Evolutionary conservation across 2,329 filamentous ascomycete species (phyloP).

Genomic region (Cryphonectria radicalis): DNA sequence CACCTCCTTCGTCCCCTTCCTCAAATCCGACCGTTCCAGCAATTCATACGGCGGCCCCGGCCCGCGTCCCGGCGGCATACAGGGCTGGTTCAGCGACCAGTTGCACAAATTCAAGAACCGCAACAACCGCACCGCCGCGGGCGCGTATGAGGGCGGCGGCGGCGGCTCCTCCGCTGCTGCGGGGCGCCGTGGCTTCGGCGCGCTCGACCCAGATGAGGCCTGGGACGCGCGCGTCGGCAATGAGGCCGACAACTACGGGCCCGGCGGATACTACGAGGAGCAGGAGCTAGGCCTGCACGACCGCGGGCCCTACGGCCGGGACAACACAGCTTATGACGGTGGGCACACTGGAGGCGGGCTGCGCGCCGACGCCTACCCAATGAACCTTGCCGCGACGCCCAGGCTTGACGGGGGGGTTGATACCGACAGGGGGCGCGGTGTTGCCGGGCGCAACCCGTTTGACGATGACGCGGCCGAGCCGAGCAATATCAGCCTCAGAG

Average conservation of each 20-base stretch:
- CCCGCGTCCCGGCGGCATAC: slow-evolving; percentile 64
- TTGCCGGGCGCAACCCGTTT: slow-evolving; percentile 65
- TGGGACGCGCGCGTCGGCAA: slow-evolving; percentile 82
- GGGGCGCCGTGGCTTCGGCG: slow-evolving; percentile 63
- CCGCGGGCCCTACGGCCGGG: slow-evolving; percentile 45
- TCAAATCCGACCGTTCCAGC: slow-evolving; percentile 47
- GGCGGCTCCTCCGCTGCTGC: slow-evolving; percentile 43
- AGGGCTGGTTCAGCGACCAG: slow-evolving; percentile 75
- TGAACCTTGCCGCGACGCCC: slow-evolving; percentile 50
- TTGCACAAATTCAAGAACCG: slow-evolving; percentile 66
- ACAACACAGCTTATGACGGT: slow-evolving; percentile 43
- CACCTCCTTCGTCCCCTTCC: slow-evolving; percentile 74
- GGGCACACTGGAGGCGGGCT: slow-evolving; percentile 39
- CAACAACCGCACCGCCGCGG: slow-evolving; percentile 67
- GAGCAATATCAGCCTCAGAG: slow-evolving; percentile 65
- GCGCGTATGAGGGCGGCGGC: slow-evolving; percentile 70
- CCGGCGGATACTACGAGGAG: slow-evolving; percentile 73
- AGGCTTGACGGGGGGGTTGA: slow-evolving; percentile 33
- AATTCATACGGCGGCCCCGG: slow-evolving; percentile 52
- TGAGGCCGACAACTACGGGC: slow-evolving; percentile 68
- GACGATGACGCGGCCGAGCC: slow-evolving; percentile 66
- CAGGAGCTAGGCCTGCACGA: slow-evolving; percentile 74
- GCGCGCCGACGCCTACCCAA: slow-evolving; percentile 46
- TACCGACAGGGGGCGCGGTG: slow-evolving; percentile 49
- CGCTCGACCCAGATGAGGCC: slow-evolving; percentile 80